A percentile compares a stretch with the other conserved stretches of the same genome.
Evolutionary conservation across 345 rosid genomes (phyloP).

Genomic region (Leavenworthia alabamica): DNA sequence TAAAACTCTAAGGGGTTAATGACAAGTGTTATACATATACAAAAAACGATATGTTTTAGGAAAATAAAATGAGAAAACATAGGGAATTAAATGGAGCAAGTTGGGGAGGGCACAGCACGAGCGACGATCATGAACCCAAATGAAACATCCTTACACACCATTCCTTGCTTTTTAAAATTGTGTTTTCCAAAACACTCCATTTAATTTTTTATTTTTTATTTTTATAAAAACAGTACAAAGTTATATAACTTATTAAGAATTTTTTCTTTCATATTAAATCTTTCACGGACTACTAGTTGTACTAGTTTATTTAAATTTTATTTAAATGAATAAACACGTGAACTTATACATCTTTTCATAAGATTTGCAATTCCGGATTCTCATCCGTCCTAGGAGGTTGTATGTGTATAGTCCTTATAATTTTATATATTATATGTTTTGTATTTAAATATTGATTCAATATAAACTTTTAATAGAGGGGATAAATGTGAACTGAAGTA

Average conservation of each 20-base stretch:
- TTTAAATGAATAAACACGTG: conserved; percentile 5
- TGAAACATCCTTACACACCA: conserved; percentile 6
- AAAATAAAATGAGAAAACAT: background rate
- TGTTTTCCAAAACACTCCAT: too few relatives aligned
- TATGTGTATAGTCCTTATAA: background rate
- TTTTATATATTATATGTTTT: background rate
- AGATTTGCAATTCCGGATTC: conserved; percentile 29
- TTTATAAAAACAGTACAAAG: too few relatives aligned
- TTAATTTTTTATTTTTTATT: too few relatives aligned
- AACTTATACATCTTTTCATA: conserved; percentile 17
- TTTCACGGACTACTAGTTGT: conserved; percentile 8
- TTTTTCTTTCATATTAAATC: too few relatives aligned
- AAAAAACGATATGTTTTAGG: background rate
- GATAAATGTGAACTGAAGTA: background rate
- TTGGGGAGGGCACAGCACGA: conserved; percentile 32
- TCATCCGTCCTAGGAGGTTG: conserved; percentile 33
- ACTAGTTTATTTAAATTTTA: background rate
- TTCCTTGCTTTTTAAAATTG: too few relatives aligned
- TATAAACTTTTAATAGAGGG: background rate
- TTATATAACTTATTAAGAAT: too few relatives aligned
- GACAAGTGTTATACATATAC: too few relatives aligned
- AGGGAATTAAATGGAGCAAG: conserved; percentile 23
- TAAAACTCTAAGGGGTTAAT: too few relatives aligned
- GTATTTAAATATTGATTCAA: background rate
- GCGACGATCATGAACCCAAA: conserved; percentile 27